phyloP scores from a whole-genome alignment of 352 stramenopile genomes.

The Phytopythium boreale region DNA sequence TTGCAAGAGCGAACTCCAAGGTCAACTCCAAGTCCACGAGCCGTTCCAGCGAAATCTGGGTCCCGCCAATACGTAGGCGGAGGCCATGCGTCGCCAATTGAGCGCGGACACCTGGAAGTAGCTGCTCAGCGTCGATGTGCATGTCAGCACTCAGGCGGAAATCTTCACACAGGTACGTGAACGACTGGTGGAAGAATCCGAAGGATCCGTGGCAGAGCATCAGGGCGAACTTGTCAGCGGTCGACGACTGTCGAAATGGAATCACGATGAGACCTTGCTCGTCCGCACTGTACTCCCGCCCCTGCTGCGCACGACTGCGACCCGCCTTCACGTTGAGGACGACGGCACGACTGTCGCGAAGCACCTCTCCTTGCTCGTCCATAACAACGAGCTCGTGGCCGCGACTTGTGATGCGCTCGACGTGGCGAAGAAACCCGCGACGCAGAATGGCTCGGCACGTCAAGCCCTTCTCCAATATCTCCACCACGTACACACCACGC shows the following conservation, averaged over 20 bases:
- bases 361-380: constrained; percentile 36
- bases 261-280: constrained; percentile 30
- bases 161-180: constrained; percentile 34
- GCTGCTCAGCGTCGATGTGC: constrained; percentile 49
- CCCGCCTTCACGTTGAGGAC: constrained; percentile 42
- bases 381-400: constrained; percentile 53
- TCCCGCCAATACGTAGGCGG: constrained; percentile 12
- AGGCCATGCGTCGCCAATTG: constrained; percentile 25
- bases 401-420: constrained; percentile 36
- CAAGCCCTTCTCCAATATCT: constrained; percentile 50
- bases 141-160: constrained; percentile 38
- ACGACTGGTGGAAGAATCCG: constrained; percentile 34
- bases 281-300: constrained; percentile 26
- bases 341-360: constrained; percentile 28
- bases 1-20: not conserved
- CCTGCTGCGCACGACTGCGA: constrained; percentile 28
- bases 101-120: constrained; percentile 35
- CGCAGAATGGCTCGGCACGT: constrained; percentile 56
- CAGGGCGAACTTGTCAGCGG: constrained; percentile 39
- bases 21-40: constrained; percentile 1
- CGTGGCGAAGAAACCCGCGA: constrained; percentile 50
- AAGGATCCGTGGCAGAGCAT: constrained; percentile 35
- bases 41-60: constrained; percentile 3
- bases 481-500: constrained; percentile 58
- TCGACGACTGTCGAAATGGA: constrained; percentile 32